Conservation (phyloP, 116 monocot genomes). For the Iris pallida region DNA sequence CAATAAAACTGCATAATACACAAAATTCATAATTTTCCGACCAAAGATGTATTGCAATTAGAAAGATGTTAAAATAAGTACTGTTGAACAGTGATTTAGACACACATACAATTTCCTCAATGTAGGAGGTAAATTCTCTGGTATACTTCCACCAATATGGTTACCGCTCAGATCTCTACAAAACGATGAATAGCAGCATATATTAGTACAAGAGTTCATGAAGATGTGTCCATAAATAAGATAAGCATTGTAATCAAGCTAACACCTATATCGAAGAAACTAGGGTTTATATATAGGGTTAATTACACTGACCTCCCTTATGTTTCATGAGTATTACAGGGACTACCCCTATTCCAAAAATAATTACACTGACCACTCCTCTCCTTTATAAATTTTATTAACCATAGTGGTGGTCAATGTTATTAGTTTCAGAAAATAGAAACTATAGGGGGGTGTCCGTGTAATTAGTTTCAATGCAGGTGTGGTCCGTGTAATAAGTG, state of each 20-base stretch:
- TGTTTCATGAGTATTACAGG: no score
- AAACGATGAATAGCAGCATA: background rate
- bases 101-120: constrained; percentile 66
- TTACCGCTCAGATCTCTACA: constrained; percentile 91
- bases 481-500: no score
- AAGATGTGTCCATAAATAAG: background rate
- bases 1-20: constrained; percentile 18
- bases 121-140: constrained; percentile 73
- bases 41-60: no score
- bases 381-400: no score
- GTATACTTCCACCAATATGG: constrained; percentile 87
- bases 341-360: no score
- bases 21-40: no score
- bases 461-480: no score
- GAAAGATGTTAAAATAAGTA: background rate
- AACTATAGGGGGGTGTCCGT: no score
- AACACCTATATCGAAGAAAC: constrained; percentile 5
- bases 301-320: no score
- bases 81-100: constrained; percentile 3
- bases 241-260: background rate
- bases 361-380: no score
- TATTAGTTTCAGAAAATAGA: no score
- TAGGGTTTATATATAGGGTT: background rate
- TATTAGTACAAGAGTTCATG: background rate
- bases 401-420: no score